Evolutionary conservation across 2,329 filamentous ascomycete species (phyloP), one percentile per base, ranked within the genome.

Genomic region (Chaetomiaceae sp.): DNA sequence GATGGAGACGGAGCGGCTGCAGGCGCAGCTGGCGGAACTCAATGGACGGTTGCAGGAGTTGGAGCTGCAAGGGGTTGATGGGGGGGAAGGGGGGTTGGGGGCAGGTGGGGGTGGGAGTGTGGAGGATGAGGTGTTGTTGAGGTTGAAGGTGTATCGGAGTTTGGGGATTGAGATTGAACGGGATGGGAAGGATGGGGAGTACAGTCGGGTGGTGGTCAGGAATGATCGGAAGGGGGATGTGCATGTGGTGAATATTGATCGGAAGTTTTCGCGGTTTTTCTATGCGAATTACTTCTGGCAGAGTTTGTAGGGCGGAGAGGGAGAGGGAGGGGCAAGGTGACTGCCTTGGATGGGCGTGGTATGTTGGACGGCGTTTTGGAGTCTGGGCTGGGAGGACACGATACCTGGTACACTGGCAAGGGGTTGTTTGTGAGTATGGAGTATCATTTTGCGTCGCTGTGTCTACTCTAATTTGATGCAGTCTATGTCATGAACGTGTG

Each of bases 271-370:
- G 48, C 78, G 83, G 52, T 91, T 86, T 65, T 96, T 94, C 62
- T 95, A 96, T 61, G 88, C 90, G 18, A 94, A 95, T 60, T 95
- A 95, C 65, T 94, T 97, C 62, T 98, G 93, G 93, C 78, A 88
- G 60, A 91, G 83, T 24, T 73, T 96, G 64, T 94, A 71, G 15
- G 24, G 24, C 34, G 22, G 15, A 17, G 10, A 18, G 14, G 15
- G 20, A 14, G 29, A 14, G 18, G 29, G 20, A 14, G 22, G 18
- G 36, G 19, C 19, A 18, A 11, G 22, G 29, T 12, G 6, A 30
- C 6, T 6, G 29, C 10, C 4, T 12, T 6, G 29, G 29, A 12
- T 30, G 14, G 29, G 29, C 29, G 9, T 30, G 14, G 29, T 12
- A 32, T 32, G 19, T 24, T 17, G 14, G 15, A 14, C 27, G 47